These are phyloP conservation scores for Aphanocladium album DNA, from an alignment of 2,329 filamentous ascomycete species.

Conservation along the genomic window DNA sequence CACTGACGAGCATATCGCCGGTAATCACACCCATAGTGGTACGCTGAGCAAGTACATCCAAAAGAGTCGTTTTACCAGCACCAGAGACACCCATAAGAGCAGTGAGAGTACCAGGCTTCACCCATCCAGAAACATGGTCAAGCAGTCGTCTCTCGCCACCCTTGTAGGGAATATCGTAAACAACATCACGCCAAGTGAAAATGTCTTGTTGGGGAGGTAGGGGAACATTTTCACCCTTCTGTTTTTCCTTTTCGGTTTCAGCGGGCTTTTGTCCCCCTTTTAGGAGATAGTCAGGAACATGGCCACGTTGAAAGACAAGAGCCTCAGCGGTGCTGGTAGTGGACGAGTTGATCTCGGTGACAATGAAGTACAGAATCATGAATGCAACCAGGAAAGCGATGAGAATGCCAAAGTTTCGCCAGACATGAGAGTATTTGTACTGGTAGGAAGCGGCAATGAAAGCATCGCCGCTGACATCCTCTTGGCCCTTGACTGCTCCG, in stretches of 20 bases:
- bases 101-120: conserved; percentile 82
- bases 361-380: conserved; percentile 57
- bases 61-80: conserved; percentile 39
- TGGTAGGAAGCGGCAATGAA: conserved; percentile 52
- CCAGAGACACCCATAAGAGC: conserved; percentile 64
- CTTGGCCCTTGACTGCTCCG: conserved; percentile 49
- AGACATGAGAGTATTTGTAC: conserved; percentile 54
- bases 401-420: conserved; percentile 67
- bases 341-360: conserved; percentile 60
- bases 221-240: conserved; percentile 15
- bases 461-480: conserved; percentile 54
- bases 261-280: conserved; percentile 23
- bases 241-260: conserved; percentile 25
- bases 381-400: conserved; percentile 61
- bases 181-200: conserved; percentile 76
- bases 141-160: conserved; percentile 64
- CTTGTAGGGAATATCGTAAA: conserved; percentile 70
- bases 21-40: conserved; percentile 58
- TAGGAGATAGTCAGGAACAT: conserved; percentile 40
- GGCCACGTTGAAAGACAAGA: conserved; percentile 59
- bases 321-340: conserved; percentile 61
- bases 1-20: conserved; percentile 62
- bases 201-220: conserved; percentile 45
- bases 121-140: conserved; percentile 79
- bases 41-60: conserved; percentile 41